Percentiles rank a stretch among this genome's conserved stretches.
Conservation (phyloP, 305 asterid genomes). For the Ajuga reptans region DNA sequence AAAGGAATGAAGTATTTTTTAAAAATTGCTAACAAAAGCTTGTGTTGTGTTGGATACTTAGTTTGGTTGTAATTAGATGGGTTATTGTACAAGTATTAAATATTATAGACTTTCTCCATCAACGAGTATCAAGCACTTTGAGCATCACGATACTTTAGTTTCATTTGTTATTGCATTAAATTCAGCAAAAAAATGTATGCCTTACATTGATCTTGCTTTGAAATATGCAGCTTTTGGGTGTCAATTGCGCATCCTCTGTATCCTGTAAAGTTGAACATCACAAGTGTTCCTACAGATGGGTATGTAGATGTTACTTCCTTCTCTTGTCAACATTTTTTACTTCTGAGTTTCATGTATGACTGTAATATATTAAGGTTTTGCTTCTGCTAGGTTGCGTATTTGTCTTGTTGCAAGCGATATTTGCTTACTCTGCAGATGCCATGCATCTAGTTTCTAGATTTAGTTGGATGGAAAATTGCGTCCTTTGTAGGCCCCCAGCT, state of each 20-base stretch:
- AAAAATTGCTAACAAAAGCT: neutral
- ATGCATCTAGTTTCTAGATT: neutral
- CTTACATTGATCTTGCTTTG: slow-evolving; percentile 16
- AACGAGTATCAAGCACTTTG: neutral
- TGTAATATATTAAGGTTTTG: neutral
- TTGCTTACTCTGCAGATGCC: neutral
- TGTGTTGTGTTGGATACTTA: neutral
- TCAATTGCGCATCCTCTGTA: slow-evolving; percentile 59
- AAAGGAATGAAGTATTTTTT: neutral
- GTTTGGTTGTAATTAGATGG: neutral
- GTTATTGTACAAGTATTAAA: neutral
- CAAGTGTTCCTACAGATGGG: slow-evolving; percentile 79
- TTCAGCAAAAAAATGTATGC: slow-evolving; percentile 6
- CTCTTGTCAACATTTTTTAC: neutral
- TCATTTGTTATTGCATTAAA: neutral
- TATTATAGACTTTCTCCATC: neutral
- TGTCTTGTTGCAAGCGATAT: neutral
- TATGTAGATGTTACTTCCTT: slow-evolving; percentile 31
- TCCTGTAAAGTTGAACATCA: slow-evolving; percentile 66
- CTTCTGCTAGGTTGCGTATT: slow-evolving; percentile 2
- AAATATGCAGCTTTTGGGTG: slow-evolving; percentile 72
- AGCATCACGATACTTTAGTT: neutral
- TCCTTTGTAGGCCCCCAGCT: neutral
- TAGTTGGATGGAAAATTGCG: neutral
- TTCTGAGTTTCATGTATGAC: slow-evolving; percentile 1